Base-by-base conservation (phyloP, 345 rosid genomes). In the Limnanthes douglasii region DNA sequence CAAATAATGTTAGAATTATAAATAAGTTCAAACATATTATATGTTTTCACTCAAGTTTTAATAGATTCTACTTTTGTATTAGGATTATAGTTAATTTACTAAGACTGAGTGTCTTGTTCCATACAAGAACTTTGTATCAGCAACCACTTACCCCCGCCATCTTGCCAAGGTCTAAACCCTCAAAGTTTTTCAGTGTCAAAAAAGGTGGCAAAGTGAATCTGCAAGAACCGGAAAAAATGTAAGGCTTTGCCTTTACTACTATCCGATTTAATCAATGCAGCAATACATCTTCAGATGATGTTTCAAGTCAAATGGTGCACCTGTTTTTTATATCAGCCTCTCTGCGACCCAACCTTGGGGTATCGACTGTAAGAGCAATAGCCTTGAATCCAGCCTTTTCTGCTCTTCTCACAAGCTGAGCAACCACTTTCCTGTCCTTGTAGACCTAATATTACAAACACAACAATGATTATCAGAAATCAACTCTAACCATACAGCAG, bases 381-480 rank as follows among this genome's bases (percentile, higher is more conserved):
- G 96, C 96, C 75, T 74, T 80, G 69, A 73, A 86, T 8, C 96
- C 96, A 34, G 90, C 93, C 53, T 52, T 77, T 46, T 86, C 96
- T 8, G 96, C 96, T 70, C 94, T 72, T 54, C 73, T 69, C 50
- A 86, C 96, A 1, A 86, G 71, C 51, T 77, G 94, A 12, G 78
- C 90, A 41, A 75, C 85, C 14, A 80, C 82, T 15, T 77, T 62
- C 70, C 94, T 70, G 60, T 78, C 63, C 60, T 53, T 86, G 53
- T 68, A 74, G 12, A 80, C 83, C 96, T 85, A 34, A 10, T 34
- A 9, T 6, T 18, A 20, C 19, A 19, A 51, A 34, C 38, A 32
- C 14, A 4, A 19, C 5, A 14, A 34, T 43, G 15, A 48, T 30
- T n/a, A n/a, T n/a, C n/a, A n/a, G n/a, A 20, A 17, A 60, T 29